Conservation (phyloP, 2,329 filamentous ascomycete species). For the Epichloe gansuensis region DNA sequence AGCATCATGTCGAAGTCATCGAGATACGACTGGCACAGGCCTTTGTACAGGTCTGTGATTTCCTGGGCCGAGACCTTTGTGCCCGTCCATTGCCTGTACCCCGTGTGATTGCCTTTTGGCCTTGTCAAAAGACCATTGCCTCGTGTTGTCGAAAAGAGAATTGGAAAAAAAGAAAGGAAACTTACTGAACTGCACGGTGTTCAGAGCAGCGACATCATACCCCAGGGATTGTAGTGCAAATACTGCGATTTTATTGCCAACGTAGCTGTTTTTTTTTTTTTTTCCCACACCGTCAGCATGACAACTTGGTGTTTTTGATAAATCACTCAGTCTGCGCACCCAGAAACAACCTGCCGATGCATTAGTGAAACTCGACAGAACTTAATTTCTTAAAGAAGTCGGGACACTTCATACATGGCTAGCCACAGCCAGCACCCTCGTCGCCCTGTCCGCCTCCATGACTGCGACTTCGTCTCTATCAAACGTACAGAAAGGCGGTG, state of each 20-base stretch:
- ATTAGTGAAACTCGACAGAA: too few species aligned
- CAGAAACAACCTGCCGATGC: conserved; percentile 28
- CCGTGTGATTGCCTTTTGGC: conserved; percentile 76
- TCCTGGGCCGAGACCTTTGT: conserved; percentile 71
- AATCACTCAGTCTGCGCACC: conserved; percentile 16
- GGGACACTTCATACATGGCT: conserved; percentile 68
- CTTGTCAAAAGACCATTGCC: neutral
- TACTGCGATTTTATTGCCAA: conserved; percentile 94
- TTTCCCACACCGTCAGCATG: neutral
- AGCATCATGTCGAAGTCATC: conserved; percentile 90
- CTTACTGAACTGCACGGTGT: conserved; percentile 96
- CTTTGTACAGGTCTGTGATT: conserved; percentile 73
- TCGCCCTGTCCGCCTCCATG: conserved; percentile 30
- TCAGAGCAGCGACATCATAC: conserved; percentile 85
- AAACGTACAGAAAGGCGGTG: too few species aligned
- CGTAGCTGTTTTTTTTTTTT: conserved; percentile 51
- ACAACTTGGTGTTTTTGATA: neutral
- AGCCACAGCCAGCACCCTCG: conserved; percentile 71
- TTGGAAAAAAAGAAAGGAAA: conserved; percentile 8
- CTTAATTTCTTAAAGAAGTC: too few species aligned
- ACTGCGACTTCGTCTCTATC: neutral
- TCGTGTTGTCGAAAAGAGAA: conserved; percentile 3
- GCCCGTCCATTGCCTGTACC: conserved; percentile 80
- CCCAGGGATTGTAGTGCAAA: conserved; percentile 90
- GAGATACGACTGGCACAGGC: conserved; percentile 71